Evolutionary conservation across 148 eudicot species (phyloP), one percentile per base, ranked within the genome.

Genomic region (Polygonum aviculare): DNA sequence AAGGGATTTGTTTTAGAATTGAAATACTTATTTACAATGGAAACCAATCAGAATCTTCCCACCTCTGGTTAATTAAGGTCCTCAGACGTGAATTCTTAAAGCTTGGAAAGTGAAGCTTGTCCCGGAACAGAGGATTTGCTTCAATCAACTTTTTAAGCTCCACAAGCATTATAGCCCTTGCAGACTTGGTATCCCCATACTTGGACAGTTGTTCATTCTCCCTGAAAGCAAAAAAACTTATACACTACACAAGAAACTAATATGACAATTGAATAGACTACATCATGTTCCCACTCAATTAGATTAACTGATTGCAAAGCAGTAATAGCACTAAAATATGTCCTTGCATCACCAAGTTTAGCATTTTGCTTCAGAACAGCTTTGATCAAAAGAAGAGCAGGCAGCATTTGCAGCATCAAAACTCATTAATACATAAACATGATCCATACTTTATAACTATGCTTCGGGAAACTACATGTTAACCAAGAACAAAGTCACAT

Each of bases 101-200:
- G 57, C 55, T 76, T 6, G 86, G 88, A 63, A 83, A 83, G 50
- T 83, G 83, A 73, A 83, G 88, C 72, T 83, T 86, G 49, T 83
- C 84, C 33, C 73, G 81, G 75, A 86, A 78, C 5, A 81, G 77
- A 10, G 88, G 88, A 79, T 86, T 86, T 39, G 83, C 81, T 77
- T 83, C 88, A 60, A 86, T 86, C 57, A 86, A 77, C 62, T 76
- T 83, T 74, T 81, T 86, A 26, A 86, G 83, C 55, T 83, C 84
- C 5, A 35, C 73, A 38, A 86, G 79, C 84, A 83, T 57, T 62
- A 70, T 73, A n/a, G 79, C 84, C 78, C 88, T 81, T 12, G 86
- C 86, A 54, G 86, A 69, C 77, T 79, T 81, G 5, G 81, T 70
- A 48, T 86, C 86, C 45, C 81, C 83, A 71, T 86, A 83, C 47